These are phyloP conservation scores for Scolecobasidium constrictum DNA, from an alignment of 2,329 filamentous ascomycete species.

Conservation along the genomic window DNA sequence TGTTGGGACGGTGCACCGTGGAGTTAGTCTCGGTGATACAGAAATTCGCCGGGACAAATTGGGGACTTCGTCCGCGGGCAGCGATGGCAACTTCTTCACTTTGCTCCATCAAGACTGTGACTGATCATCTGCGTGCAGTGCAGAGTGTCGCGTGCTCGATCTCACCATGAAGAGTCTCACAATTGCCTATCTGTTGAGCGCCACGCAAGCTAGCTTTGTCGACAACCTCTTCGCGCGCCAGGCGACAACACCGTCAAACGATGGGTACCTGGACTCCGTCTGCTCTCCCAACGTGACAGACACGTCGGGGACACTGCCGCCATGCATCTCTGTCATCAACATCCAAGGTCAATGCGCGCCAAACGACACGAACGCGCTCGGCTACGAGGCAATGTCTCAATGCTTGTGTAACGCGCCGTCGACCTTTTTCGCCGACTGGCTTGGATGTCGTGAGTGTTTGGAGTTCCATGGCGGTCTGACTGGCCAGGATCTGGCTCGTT, in stretches of 20 bases:
- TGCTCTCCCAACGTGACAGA: conserved; percentile 9
- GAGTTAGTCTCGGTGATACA: no score
- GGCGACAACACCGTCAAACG: background rate
- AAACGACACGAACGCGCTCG: conserved; percentile 22
- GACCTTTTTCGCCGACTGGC: conserved; percentile 33
- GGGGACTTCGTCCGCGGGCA: no score
- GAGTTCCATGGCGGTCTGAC: conserved; percentile 30
- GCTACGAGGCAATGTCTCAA: conserved; percentile 20
- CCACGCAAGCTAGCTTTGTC: background rate
- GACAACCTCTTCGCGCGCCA: background rate
- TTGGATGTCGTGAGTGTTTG: conserved; percentile 31
- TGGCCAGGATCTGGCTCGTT: conserved; percentile 24
- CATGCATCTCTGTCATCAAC: conserved; percentile 23
- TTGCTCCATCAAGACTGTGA: no score
- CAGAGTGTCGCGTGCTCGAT: no score
- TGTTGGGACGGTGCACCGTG: no score
- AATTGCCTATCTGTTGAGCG: background rate
- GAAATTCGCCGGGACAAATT: no score
- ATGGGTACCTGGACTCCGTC: conserved; percentile 9
- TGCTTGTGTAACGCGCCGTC: conserved; percentile 31
- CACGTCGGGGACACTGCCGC: conserved; percentile 14
- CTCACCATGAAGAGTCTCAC: background rate
- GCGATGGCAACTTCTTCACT: no score
- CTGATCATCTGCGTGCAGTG: no score
- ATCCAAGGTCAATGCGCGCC: conserved; percentile 24